Percentiles rank a stretch among this genome's conserved stretches.
These are phyloP conservation scores for Mychonastes homosphaera DNA, from an alignment of 139 green algal species.

Conservation along the genomic window DNA sequence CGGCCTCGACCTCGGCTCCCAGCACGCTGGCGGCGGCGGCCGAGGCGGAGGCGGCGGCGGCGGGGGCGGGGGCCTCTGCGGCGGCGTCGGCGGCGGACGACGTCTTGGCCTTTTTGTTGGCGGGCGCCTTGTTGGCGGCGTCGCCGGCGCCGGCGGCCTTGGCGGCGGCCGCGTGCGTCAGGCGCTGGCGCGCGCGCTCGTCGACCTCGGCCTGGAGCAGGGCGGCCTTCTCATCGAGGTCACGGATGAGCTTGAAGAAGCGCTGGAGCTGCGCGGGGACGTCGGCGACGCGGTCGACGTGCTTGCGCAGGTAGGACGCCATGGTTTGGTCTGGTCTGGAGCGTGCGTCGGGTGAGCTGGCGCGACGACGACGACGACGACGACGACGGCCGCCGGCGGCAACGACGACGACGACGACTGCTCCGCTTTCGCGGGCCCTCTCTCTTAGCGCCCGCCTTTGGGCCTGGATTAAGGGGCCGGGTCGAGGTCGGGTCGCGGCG, in stretches of 20 bases:
- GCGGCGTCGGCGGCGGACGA: not conserved
- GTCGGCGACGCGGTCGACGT: slow-evolving; percentile 37
- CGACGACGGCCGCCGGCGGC: too few species aligned
- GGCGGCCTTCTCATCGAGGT: slow-evolving; percentile 44
- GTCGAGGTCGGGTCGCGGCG: too few species aligned
- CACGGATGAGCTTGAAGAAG: slow-evolving; percentile 44
- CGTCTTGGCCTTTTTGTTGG: not conserved
- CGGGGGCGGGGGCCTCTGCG: not conserved
- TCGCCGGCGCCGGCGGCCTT: slow-evolving; percentile 1
- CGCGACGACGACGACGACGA: too few species aligned
- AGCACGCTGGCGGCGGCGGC: too few species aligned
- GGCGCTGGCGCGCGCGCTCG: slow-evolving; percentile 23
- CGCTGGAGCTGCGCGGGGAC: slow-evolving; percentile 49
- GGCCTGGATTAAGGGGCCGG: too few species aligned
- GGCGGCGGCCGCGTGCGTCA: not conserved
- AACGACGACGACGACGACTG: too few species aligned
- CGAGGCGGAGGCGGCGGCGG: too few species aligned
- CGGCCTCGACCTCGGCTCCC: slow-evolving; percentile 15
- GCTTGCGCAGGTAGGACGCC: slow-evolving; percentile 40
- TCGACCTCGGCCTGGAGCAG: slow-evolving; percentile 36
- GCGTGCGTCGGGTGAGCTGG: too few species aligned
- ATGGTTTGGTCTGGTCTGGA: slow-evolving; percentile 12
- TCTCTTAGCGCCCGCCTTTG: too few species aligned
- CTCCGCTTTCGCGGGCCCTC: too few species aligned
- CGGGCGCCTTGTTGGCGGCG: not conserved